Percentiles rank a stretch among this genome's conserved stretches.
Conservation (phyloP, 148 eudicot species). For the Rhododendron kiyosumense region DNA sequence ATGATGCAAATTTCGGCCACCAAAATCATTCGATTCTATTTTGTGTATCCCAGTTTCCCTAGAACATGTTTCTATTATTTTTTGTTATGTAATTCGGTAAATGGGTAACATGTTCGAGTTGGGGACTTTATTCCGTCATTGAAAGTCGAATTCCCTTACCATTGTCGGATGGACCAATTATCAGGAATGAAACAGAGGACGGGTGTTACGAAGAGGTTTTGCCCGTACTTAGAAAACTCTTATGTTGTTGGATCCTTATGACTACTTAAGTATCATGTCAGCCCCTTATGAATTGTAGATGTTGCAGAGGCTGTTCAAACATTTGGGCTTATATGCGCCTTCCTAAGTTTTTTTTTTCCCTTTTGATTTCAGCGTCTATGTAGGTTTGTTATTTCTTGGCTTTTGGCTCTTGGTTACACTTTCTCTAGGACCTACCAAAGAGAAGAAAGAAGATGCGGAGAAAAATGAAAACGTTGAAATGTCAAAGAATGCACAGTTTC, state of each 20-base stretch:
- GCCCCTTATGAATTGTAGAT: neutral
- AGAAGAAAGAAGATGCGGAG: conserved; percentile 33
- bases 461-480: conserved; percentile 42
- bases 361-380: neutral
- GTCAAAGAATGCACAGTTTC: conserved; percentile 86
- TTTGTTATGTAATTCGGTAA: neutral
- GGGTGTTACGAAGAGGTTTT: neutral
- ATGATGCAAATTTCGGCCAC: neutral
- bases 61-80: neutral
- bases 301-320: neutral
- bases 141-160: neutral
- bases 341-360: neutral
- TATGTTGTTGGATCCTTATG: neutral
- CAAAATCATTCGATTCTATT: neutral
- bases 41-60: neutral
- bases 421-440: conserved; percentile 39
- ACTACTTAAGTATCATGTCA: neutral
- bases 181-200: neutral
- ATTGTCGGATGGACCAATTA: neutral
- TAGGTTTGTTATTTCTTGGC: neutral
- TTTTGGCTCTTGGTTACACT: conserved; percentile 5
- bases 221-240: neutral
- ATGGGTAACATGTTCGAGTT: neutral
- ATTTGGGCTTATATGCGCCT: neutral
- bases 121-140: neutral